phyloP scores from a whole-genome alignment of 805 yeast species.

The Sungouiozyma ichnusensis region DNA sequence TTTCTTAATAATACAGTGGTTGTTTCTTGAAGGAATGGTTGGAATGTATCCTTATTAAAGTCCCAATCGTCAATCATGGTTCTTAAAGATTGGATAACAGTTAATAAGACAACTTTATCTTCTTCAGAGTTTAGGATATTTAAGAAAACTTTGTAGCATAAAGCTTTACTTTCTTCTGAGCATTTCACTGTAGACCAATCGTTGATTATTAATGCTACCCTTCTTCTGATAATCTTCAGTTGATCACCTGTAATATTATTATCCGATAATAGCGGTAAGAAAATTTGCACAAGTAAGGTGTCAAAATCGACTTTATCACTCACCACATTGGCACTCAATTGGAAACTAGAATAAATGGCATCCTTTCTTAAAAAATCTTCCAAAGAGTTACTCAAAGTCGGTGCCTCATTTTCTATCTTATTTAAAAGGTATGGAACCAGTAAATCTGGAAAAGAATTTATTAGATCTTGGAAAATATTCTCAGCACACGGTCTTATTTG shows the following conservation, averaged over 20 bases:
- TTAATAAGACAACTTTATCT: slow-evolving; percentile 73
- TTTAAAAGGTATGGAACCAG: slow-evolving; percentile 46
- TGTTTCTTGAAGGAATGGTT: slow-evolving; percentile 49
- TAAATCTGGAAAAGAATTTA: slow-evolving; percentile 48
- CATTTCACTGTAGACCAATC: slow-evolving; percentile 74
- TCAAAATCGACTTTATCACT: slow-evolving; percentile 61
- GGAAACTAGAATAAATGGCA: slow-evolving; percentile 73
- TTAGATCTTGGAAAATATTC: slow-evolving; percentile 66
- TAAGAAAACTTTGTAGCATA: slow-evolving; percentile 48
- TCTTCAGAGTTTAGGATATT: slow-evolving; percentile 41
- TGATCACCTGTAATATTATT: slow-evolving; percentile 36
- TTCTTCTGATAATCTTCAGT: slow-evolving; percentile 56
- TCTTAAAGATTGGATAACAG: slow-evolving; percentile 61
- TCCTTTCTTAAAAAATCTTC: slow-evolving; percentile 61
- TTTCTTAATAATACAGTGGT: slow-evolving; percentile 38
- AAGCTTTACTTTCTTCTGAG: slow-evolving; percentile 44
- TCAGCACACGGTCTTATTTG: slow-evolving; percentile 84
- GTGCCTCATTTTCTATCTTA: slow-evolving; percentile 39
- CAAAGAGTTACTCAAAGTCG: slow-evolving; percentile 22
- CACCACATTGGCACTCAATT: slow-evolving; percentile 59
- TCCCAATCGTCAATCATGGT: slow-evolving; percentile 79
- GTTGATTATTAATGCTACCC: slow-evolving; percentile 63
- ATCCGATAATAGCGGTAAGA: slow-evolving; percentile 49
- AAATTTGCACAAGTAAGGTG: slow-evolving; percentile 42
- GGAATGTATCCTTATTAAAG: slow-evolving; percentile 56